Conservation (phyloP, 768 basidiomycete genomes). For the Russula virescens region DNA sequence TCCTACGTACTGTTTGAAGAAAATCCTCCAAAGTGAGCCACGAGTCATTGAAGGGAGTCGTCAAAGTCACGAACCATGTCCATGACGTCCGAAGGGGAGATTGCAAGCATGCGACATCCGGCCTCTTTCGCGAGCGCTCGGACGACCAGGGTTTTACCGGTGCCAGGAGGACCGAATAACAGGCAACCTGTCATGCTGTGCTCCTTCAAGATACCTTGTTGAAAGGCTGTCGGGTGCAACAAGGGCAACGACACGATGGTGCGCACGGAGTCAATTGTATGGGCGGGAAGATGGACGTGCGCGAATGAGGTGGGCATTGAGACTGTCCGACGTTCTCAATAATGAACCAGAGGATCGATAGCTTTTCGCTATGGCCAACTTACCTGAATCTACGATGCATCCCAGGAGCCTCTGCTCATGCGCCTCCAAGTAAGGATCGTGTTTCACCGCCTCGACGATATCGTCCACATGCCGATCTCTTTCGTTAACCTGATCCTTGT, state of each 20-base stretch:
- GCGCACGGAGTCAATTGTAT: constrained; percentile 88
- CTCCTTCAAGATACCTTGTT: constrained; percentile 82
- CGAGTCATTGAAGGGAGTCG: not conserved
- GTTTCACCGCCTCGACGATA: constrained; percentile 70
- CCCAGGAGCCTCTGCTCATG: constrained; percentile 77
- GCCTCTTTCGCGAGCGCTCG: constrained; percentile 90
- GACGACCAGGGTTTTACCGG: constrained; percentile 87
- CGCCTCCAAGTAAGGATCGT: constrained; percentile 66
- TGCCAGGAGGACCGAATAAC: constrained; percentile 88
- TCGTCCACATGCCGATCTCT: constrained; percentile 45
- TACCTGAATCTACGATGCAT: constrained; percentile 82
- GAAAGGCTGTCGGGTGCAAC: constrained; percentile 81
- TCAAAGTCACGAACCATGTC: constrained; percentile 64
- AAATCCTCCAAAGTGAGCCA: constrained; percentile 6
- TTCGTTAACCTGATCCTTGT: constrained; percentile 27
- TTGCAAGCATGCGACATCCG: constrained; percentile 86
- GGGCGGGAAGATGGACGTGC: constrained; percentile 82
- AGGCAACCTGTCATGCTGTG: constrained; percentile 90
- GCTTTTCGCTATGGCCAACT: constrained; percentile 1
- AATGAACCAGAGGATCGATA: constrained; percentile 7
- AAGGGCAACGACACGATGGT: constrained; percentile 88
- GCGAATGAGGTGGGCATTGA: constrained; percentile 78
- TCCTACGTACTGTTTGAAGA: constrained; percentile 61
- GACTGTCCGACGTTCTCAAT: constrained; percentile 35
- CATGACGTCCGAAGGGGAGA: constrained; percentile 92